phyloP scores from a whole-genome alignment of 2,329 filamentous ascomycete genomes.

The Verticillium klebahnii region DNA sequence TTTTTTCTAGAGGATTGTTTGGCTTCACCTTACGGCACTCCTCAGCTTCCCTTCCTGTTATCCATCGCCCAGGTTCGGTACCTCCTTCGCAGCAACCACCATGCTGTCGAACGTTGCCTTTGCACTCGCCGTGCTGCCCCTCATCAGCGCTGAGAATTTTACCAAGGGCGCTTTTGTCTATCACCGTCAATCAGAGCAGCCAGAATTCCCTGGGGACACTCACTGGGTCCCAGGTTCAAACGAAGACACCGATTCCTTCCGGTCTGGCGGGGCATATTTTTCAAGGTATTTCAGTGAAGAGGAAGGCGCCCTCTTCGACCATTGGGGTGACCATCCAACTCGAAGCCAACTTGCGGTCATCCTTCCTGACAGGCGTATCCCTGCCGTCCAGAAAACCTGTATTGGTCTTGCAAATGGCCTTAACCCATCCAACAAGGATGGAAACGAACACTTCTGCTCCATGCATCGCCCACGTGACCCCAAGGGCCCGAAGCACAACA shows the following conservation, averaged over 20 bases:
- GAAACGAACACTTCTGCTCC: not conserved
- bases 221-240: not conserved
- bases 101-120: not conserved
- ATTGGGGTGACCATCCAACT: not conserved
- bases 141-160: not conserved
- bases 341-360: not conserved
- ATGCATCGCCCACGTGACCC: not conserved
- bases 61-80: not conserved
- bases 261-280: not conserved
- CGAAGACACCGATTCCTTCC: not conserved
- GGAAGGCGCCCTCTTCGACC: not conserved
- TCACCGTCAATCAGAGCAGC: not conserved
- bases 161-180: not conserved
- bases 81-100: not conserved
- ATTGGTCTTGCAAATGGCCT: not conserved
- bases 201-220: not conserved
- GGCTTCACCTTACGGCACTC: not conserved
- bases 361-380: not conserved
- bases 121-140: not conserved
- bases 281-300: not conserved
- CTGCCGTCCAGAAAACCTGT: not conserved
- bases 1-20: too few species aligned
- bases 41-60: not conserved
- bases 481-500: not conserved
- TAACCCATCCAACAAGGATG: not conserved